Base-by-base conservation (phyloP, 352 stramenopile genomes). In the Pythium sp. region DNA sequence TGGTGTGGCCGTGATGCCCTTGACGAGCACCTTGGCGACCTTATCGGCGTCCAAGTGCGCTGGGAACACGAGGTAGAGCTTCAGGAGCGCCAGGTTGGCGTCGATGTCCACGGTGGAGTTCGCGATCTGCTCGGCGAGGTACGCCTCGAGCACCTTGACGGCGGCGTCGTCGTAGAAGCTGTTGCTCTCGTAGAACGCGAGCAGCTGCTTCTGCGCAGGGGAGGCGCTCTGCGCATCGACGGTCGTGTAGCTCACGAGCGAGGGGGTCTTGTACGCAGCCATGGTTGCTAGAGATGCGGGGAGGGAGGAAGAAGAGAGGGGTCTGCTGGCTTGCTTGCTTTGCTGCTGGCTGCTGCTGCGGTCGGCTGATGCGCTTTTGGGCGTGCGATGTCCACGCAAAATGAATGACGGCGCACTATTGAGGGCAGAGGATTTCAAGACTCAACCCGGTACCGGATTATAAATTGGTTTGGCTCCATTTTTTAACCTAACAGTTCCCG, bases 11-110 rank as follows among this genome's bases (percentile, higher is more conserved):
- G 80, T 88, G 53, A 95, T 62, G 32, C 77, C 81, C 79, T 95
- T 95, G 60, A 87, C 68, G 34, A 95, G 74, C 56, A 94, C 78
- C 62, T 81, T 87, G 53, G 78, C 73, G 47, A 91, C 84, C 32
- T 89, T 81, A 61, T 81, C 75, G 43, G 78, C 78, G n/a, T 91
- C 86, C 11, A 70, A 57, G 54, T 77, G 73, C 51, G 67, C 70
- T 34, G 86, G 85, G 75, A 92, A 92, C 30, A 95, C 68, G 55
- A 89, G 71, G 77, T 93, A 95, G 58, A 95, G 77, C 76, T 92
- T 93, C 64, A 95, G 77, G 66, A 95, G 80, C 69, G 83, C 84
- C 67, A 95, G 72, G 70, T 89, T 78, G 62, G 88, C 85, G 74
- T 95, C 84, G 32, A 90, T 80, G 62, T 94, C 86, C 36, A 94